phyloP scores from a whole-genome alignment of 495 filamentous ascomycete genomes.

The Pseudevernia furfuracea region DNA sequence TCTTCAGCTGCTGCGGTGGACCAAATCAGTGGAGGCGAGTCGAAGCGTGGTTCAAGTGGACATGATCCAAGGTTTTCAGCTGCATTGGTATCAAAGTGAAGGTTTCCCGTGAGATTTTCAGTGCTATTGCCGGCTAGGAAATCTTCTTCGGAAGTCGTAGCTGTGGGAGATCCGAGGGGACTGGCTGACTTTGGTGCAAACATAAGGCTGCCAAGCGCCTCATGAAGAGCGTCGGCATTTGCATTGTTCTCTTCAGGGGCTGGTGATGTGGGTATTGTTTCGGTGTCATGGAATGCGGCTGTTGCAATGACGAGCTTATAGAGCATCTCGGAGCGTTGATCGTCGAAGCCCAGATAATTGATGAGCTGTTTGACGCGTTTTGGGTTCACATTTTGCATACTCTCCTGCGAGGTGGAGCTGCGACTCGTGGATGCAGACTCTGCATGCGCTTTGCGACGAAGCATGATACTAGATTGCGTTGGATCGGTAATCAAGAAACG shows the following conservation, averaged over 20 bases:
- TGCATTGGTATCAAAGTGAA: background rate
- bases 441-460: background rate
- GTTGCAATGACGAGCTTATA: background rate
- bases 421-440: background rate
- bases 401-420: background rate
- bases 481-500: background rate
- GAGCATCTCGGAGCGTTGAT: background rate
- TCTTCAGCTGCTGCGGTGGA: constrained; percentile 9
- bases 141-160: background rate
- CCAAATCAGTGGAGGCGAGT: constrained; percentile 4
- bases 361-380: constrained; percentile 1
- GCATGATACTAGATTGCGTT: background rate
- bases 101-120: background rate
- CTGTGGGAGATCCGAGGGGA: background rate
- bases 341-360: background rate
- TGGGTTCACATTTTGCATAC: background rate
- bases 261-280: background rate
- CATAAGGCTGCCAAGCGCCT: background rate
- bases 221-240: background rate
- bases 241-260: background rate
- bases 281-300: background rate
- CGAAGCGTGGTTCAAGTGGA: background rate
- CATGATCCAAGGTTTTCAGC: background rate
- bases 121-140: background rate
- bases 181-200: background rate